Percentiles rank a stretch among this genome's conserved stretches.
These are phyloP conservation scores for Bassia scoparia DNA, from an alignment of 148 eudicot species.

Conservation along the genomic window DNA sequence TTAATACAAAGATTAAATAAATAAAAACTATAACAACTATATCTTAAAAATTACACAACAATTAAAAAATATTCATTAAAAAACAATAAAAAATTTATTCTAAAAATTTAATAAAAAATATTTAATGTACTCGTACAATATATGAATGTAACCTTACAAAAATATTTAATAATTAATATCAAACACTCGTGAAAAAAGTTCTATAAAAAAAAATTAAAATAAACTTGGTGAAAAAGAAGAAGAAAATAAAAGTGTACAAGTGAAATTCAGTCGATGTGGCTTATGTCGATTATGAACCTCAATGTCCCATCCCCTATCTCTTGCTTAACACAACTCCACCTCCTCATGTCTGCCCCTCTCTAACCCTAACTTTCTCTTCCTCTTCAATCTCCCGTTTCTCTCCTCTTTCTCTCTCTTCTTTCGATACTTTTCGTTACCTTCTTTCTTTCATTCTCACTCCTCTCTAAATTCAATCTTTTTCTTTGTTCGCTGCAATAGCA, in stretches of 20 bases:
- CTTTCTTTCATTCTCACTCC: background rate
- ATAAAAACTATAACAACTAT: too few relatives aligned
- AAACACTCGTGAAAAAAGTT: too few relatives aligned
- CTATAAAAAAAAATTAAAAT: background rate
- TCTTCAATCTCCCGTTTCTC: background rate
- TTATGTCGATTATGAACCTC: conserved; percentile 10
- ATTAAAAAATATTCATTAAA: too few relatives aligned
- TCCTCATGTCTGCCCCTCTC: conserved; percentile 3
- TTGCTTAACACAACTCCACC: conserved; percentile 12
- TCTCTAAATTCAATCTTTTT: background rate
- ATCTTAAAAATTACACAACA: too few relatives aligned
- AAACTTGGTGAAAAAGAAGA: background rate
- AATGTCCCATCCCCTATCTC: conserved; percentile 6
- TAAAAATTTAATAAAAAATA: too few relatives aligned
- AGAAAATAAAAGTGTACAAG: background rate
- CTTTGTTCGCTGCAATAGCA: background rate
- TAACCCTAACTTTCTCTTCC: conserved; percentile 29
- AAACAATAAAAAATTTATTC: too few relatives aligned
- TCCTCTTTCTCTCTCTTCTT: conserved; percentile 4
- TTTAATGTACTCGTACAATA: too few relatives aligned
- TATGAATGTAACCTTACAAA: too few relatives aligned
- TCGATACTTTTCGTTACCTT: too few relatives aligned
- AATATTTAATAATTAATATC: too few relatives aligned
- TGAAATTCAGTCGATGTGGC: conserved; percentile 5
- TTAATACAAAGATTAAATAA: too few relatives aligned